Evolutionary conservation across 2,329 filamentous ascomycete genomes (phyloP).

Genomic region (Fusarium chuoi): DNA sequence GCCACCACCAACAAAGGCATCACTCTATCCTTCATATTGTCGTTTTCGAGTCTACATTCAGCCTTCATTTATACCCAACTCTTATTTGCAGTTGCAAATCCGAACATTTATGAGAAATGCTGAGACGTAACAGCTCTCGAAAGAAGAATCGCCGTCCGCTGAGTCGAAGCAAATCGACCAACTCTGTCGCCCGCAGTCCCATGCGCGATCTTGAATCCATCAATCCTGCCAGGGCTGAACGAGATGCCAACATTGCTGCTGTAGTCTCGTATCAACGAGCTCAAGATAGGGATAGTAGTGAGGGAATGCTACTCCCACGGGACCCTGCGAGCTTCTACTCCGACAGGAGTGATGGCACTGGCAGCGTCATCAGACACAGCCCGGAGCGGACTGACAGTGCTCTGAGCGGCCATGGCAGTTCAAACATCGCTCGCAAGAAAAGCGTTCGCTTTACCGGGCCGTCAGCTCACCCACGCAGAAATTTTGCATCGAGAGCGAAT

Average conservation of each 20-base stretch:
- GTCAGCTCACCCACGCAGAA: constrained; percentile 43
- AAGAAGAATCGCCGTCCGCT: constrained; percentile 54
- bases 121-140: constrained; percentile 60
- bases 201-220: constrained; percentile 59
- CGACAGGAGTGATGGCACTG: constrained; percentile 35
- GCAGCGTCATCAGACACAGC: constrained; percentile 25
- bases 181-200: constrained; percentile 54
- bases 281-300: constrained; percentile 49
- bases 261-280: constrained; percentile 67
- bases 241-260: constrained; percentile 72
- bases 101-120: constrained; percentile 51
- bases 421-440: constrained; percentile 54
- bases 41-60: not conserved
- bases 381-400: constrained; percentile 22
- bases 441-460: constrained; percentile 66
- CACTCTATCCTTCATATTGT: constrained; percentile 15
- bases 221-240: constrained; percentile 59
- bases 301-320: constrained; percentile 21
- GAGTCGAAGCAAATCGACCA: constrained; percentile 64
- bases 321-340: constrained; percentile 41
- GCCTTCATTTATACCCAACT: not conserved
- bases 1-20: constrained; percentile 6
- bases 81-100: not conserved
- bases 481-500: constrained; percentile 46
- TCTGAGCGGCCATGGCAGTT: constrained; percentile 33